Conservation (phyloP, 441 rosid genomes). For the Dalechampia spathulata region DNA sequence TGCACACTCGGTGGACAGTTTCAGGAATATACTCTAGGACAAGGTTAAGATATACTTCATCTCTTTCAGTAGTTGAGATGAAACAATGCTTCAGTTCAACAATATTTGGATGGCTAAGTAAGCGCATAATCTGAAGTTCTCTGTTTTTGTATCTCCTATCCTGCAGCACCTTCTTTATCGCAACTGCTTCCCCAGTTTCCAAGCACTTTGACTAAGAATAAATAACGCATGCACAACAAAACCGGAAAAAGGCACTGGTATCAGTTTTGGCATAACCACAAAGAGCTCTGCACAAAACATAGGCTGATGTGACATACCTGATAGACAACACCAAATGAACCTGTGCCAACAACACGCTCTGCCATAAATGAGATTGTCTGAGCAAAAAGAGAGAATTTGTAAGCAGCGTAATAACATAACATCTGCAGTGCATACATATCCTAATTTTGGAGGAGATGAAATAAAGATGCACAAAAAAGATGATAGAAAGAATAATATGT, state of each 20-base stretch:
- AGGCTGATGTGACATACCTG: slow-evolving; percentile 44
- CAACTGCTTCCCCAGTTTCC: slow-evolving; percentile 72
- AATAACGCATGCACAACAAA: slow-evolving; percentile 5
- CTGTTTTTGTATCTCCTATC: slow-evolving; percentile 95
- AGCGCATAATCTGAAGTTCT: slow-evolving; percentile 72
- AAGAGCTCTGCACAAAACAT: not conserved
- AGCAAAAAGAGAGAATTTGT: slow-evolving; percentile 12
- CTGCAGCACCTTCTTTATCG: slow-evolving; percentile 89
- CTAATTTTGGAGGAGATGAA: too few species aligned
- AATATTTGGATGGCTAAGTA: slow-evolving; percentile 70
- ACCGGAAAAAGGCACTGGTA: slow-evolving; percentile 1
- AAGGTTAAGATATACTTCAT: slow-evolving; percentile 71
- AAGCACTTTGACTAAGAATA: slow-evolving; percentile 68
- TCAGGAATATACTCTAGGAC: slow-evolving; percentile 77
- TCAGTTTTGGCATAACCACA: not conserved
- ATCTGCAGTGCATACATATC: not conserved
- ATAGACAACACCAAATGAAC: slow-evolving; percentile 89
- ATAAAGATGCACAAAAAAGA: not conserved
- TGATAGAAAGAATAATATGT: not conserved
- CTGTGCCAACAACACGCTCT: slow-evolving; percentile 80
- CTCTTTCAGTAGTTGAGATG: slow-evolving; percentile 70
- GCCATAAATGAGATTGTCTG: slow-evolving; percentile 87
- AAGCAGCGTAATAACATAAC: not conserved
- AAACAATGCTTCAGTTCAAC: slow-evolving; percentile 73
- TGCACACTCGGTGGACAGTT: slow-evolving; percentile 63